Evolutionary conservation across 2,329 filamentous ascomycete genomes (phyloP), one percentile per base, ranked within the genome.

Genomic region (Tolypocladium nubicola): DNA sequence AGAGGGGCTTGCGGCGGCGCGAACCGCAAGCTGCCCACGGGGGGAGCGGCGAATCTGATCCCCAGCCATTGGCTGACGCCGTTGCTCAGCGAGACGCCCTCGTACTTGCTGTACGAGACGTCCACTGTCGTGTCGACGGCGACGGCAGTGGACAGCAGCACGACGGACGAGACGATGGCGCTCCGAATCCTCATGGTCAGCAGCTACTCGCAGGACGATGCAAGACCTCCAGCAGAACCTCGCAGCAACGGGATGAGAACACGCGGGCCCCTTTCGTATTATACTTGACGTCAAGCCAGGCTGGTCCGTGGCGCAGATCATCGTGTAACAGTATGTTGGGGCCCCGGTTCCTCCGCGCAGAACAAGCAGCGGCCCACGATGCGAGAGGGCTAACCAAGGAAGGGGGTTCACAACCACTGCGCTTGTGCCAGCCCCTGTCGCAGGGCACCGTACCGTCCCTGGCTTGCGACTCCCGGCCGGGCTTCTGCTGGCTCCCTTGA

Each of bases 51-150:
- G 73, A 84, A 94, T 49, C 87, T 82, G 61, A 94, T 82, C 1
- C 88, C 89, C 9, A 89, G 77, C 87, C 87, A 93, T 68, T 86
- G 79, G 2, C 80, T 83, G 53, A 90, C 73, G 1, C 84, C 86
- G 62, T 81, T 81, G 0, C 70, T 62, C 1, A 79, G 73, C 1
- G 74, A 66, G 4, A 73, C 70, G 10, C 89, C 89, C 54, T 76
- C 70, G 65, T 91, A 90, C 33, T 76, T 79, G 37, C 85, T 79
- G 66, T 91, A 92, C 3, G 77, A 79, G 26, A 92, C 75, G 60
- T 88, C 76, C 16, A 90, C 83, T 19, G 60, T 65, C 19, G 60
- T 63, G 19, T 59, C 59, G 57, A 64, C 62, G 35, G 63, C 64
- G 16, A 56, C 57, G 4, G 57, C 63, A 4, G 58, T 54, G 14